phyloP scores from a whole-genome alignment of 2,329 filamentous ascomycete species.

The Botrytis cinerea region DNA sequence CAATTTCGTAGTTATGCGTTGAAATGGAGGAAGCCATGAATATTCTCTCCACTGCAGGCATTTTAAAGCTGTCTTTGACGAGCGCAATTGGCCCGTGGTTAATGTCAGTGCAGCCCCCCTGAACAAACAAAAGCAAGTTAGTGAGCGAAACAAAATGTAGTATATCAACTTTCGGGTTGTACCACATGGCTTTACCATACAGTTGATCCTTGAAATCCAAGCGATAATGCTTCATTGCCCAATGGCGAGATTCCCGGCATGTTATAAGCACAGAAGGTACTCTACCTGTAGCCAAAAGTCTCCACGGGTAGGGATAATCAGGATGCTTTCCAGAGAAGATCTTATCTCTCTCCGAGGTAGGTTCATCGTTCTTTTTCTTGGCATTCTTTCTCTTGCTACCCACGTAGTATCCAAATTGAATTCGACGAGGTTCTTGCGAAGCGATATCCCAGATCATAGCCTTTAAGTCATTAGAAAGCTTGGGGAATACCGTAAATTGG shows the following conservation, averaged over 20 bases:
- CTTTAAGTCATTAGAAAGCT: background rate
- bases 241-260: background rate
- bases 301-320: background rate
- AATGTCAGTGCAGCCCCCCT: background rate
- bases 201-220: background rate
- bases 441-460: background rate
- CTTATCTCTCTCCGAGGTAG: background rate
- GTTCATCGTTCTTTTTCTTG: no score
- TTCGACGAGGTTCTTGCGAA: background rate
- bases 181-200: background rate
- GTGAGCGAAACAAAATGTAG: rapidly evolving
- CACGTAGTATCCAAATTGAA: rapidly evolving
- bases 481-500: background rate
- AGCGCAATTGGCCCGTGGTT: no score
- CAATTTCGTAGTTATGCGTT: rapidly evolving
- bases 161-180: background rate
- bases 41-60: background rate
- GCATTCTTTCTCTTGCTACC: no score
- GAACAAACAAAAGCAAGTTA: background rate
- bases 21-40: background rate
- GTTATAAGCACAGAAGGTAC: slow-evolving; percentile 5
- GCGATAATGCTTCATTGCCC: slow-evolving; percentile 6
- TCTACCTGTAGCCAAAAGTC: background rate
- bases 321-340: background rate
- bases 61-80: background rate